Conservation (phyloP, 2,329 filamentous ascomycete genomes). For the Fusarium chaquense region DNA sequence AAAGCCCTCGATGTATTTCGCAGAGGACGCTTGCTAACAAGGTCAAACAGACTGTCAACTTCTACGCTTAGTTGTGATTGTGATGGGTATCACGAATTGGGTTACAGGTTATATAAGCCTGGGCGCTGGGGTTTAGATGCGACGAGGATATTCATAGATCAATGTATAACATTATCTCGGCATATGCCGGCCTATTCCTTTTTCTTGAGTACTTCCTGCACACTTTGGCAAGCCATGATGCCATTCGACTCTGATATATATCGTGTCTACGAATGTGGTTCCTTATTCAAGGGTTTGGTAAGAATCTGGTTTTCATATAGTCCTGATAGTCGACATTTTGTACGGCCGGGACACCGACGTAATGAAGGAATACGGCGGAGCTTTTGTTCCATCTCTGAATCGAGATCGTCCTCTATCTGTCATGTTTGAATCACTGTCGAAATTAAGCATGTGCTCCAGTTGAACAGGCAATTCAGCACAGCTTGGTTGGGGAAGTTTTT, state of each 20-base stretch:
- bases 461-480: background rate
- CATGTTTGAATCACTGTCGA: conserved; percentile 14
- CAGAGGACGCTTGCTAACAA: conserved; percentile 26
- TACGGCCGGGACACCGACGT: background rate
- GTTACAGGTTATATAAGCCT: conserved; percentile 24
- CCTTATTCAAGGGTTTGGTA: background rate
- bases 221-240: background rate
- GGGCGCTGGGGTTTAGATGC: conserved; percentile 39
- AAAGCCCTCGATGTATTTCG: background rate
- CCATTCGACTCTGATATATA: background rate
- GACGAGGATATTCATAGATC: conserved; percentile 42
- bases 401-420: conserved; percentile 21
- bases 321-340: background rate
- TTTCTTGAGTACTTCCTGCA: background rate
- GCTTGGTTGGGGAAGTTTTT: background rate
- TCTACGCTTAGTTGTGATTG: conserved; percentile 59
- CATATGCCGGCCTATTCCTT: conserved; percentile 9
- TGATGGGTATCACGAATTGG: conserved; percentile 23
- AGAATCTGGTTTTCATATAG: background rate
- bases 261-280: background rate
- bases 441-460: conserved; percentile 30
- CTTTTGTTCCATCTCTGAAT: conserved; percentile 39
- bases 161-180: conserved; percentile 48
- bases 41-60: conserved; percentile 65
- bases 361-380: conserved; percentile 21